phyloP scores from a whole-genome alignment of 2,329 filamentous ascomycete species.

The Zymoseptoria crescenta region DNA sequence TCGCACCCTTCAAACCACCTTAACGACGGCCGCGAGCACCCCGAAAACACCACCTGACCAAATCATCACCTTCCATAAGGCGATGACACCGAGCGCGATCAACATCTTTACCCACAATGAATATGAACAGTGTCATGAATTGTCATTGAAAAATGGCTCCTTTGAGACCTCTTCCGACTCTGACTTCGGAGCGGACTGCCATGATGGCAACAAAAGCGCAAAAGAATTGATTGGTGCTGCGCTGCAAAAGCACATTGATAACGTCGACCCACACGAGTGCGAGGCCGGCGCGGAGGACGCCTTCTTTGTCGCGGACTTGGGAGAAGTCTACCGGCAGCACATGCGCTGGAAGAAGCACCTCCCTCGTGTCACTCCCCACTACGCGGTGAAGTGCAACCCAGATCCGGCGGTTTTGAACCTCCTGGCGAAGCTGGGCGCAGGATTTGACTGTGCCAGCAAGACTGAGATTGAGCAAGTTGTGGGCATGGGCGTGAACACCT shows the following conservation, averaged over 20 bases:
- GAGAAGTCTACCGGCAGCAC: slow-evolving; percentile 97
- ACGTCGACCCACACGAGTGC: slow-evolving; percentile 79
- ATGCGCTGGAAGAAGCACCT: slow-evolving; percentile 95
- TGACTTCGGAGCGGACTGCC: slow-evolving; percentile 25
- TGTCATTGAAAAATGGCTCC: slow-evolving; percentile 31
- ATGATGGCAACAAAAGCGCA: slow-evolving; percentile 47
- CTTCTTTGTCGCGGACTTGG: slow-evolving; percentile 96
- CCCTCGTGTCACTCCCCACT: slow-evolving; percentile 88
- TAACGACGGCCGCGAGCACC: slow-evolving; percentile 53
- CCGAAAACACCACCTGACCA: slow-evolving; percentile 15
- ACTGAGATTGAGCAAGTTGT: slow-evolving; percentile 91
- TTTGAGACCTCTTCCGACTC: slow-evolving; percentile 16
- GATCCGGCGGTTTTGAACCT: slow-evolving; percentile 83
- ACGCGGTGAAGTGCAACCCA: slow-evolving; percentile 98
- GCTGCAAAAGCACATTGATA: slow-evolving; percentile 74
- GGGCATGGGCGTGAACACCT: slow-evolving; percentile 70
- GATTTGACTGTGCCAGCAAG: slow-evolving; percentile 98
- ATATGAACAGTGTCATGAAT: slow-evolving; percentile 17
- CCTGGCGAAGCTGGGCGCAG: slow-evolving; percentile 78
- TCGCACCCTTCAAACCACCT: slow-evolving; percentile 90
- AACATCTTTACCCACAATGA: slow-evolving; percentile 37
- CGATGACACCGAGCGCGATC: slow-evolving; percentile 66
- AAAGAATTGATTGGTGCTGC: slow-evolving; percentile 82
- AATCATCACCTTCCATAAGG: slow-evolving; percentile 34
- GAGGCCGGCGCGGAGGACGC: slow-evolving; percentile 91